Evolutionary conservation across 257 asterid genomes (phyloP).

Genomic region (Scutellaria barbata): DNA sequence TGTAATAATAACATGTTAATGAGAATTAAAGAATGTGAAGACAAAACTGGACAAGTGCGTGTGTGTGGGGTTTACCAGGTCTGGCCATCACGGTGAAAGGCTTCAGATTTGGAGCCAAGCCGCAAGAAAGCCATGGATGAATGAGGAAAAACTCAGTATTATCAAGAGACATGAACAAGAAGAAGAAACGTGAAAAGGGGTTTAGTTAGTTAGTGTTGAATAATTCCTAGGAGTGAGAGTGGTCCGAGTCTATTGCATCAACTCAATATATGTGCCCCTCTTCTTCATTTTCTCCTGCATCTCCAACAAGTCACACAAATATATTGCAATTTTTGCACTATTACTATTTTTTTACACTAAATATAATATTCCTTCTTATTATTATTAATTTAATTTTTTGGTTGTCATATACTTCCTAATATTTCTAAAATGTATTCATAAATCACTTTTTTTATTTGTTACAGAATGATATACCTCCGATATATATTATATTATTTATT

Average conservation of each 20-base stretch:
- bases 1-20: not conserved
- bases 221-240: conserved; percentile 19
- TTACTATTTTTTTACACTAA: too few relatives aligned
- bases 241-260: conserved; percentile 55
- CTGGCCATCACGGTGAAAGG: conserved; percentile 75
- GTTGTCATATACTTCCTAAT: too few relatives aligned
- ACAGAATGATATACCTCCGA: too few relatives aligned
- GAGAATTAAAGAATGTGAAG: not conserved
- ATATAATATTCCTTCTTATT: too few relatives aligned
- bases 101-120: conserved; percentile 88
- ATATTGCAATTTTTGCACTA: too few relatives aligned
- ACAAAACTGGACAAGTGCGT: not conserved
- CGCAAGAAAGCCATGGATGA: conserved; percentile 67
- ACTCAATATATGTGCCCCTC: conserved; percentile 33
- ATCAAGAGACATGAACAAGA: not conserved
- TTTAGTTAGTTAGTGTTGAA: conserved; percentile 28
- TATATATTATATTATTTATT: too few relatives aligned
- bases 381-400: too few relatives aligned
- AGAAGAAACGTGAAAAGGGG: conserved; percentile 11
- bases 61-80: conserved; percentile 50
- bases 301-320: too few relatives aligned
- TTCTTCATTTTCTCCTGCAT: conserved; percentile 42
- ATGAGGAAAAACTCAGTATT: not conserved
- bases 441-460: too few relatives aligned
- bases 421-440: too few relatives aligned